Percentiles rank a stretch among this genome's conserved stretches.
Conservation (phyloP, 192 early-diverging fungal species). For the Umbelopsis isabellina region DNA sequence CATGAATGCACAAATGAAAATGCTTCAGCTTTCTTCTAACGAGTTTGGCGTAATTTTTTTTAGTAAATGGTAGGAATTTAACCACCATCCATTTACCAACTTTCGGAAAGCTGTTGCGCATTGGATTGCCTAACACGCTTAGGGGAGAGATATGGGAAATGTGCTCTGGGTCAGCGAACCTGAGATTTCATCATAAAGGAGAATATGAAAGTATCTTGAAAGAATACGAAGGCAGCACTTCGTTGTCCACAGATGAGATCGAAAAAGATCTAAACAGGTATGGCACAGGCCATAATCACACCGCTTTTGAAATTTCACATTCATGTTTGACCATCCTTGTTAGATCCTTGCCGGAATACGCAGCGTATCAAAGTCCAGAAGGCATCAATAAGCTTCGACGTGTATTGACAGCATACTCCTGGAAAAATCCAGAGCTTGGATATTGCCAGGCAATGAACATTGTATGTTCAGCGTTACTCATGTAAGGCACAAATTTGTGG, state of each 20-base stretch:
- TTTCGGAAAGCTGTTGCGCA: constrained; percentile 79
- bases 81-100: constrained; percentile 77
- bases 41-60: background rate
- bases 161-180: constrained; percentile 78
- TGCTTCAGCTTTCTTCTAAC: too few relatives aligned
- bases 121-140: constrained; percentile 79
- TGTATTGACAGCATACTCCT: constrained; percentile 73
- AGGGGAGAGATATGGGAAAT: constrained; percentile 94
- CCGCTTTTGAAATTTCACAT: background rate
- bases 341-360: constrained; percentile 81
- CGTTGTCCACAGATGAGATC: constrained; percentile 84
- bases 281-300: background rate
- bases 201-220: constrained; percentile 68
- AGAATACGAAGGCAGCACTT: constrained; percentile 64
- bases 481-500: constrained; percentile 36
- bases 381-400: constrained; percentile 84
- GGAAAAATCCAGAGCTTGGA: constrained; percentile 76
- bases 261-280: constrained; percentile 84
- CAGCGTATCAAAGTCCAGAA: constrained; percentile 77
- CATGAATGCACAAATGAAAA: too few relatives aligned
- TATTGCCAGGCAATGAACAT: constrained; percentile 98
- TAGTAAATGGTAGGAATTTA: constrained; percentile 79
- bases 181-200: constrained; percentile 80
- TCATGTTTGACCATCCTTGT: background rate
- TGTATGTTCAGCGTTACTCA: constrained; percentile 81